phyloP scores from a whole-genome alignment of 164 flowering plant species.

The Magnolia officinalis region DNA sequence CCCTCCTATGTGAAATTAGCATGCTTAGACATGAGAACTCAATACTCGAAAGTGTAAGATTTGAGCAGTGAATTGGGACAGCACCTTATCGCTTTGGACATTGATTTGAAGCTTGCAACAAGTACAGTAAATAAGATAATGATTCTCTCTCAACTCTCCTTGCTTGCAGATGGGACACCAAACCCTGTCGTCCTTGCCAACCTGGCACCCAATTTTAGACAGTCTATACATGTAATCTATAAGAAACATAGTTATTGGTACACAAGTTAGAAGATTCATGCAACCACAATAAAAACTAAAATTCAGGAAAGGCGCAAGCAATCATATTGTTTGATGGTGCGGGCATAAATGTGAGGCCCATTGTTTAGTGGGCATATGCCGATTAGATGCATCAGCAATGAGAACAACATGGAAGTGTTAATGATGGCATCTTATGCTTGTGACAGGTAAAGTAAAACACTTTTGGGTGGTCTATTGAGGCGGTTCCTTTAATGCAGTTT shows the following conservation, averaged over 20 bases:
- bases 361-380: too few relatives aligned
- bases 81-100: conserved; percentile 59
- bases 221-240: not conserved
- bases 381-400: too few relatives aligned
- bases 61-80: not conserved
- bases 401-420: too few relatives aligned
- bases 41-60: not conserved
- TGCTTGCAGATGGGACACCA: conserved; percentile 95
- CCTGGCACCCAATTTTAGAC: conserved; percentile 14
- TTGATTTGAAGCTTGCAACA: conserved; percentile 56
- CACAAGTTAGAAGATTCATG: not conserved
- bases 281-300: not conserved
- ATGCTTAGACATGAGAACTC: not conserved
- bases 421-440: too few relatives aligned
- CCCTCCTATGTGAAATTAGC: not conserved
- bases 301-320: too few relatives aligned
- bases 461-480: too few relatives aligned
- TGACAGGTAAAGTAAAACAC: too few relatives aligned
- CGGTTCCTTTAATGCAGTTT: too few relatives aligned
- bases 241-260: not conserved
- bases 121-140: conserved; percentile 50
- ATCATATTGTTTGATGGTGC: too few relatives aligned
- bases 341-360: too few relatives aligned
- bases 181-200: conserved; percentile 19
- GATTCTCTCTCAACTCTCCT: conserved; percentile 61